Evolutionary conservation across 2,329 filamentous ascomycete species (phyloP), one percentile per base, ranked within the genome.

Genomic region (Ophiognomonia clavigignenti-juglandacearum): DNA sequence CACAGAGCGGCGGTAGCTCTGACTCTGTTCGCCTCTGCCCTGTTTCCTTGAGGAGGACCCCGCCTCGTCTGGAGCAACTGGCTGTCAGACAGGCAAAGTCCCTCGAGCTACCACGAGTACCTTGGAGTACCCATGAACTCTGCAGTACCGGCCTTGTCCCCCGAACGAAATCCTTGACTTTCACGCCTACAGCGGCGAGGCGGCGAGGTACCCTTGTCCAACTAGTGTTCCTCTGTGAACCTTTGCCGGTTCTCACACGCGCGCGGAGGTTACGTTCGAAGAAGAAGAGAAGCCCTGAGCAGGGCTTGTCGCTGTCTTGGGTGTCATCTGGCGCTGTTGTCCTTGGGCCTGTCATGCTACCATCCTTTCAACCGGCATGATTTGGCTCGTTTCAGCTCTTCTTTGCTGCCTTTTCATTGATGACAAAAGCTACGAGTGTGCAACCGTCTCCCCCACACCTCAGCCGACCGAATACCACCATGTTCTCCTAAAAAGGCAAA

Each of bases 381-480:
- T 63, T 65, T 60, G 60, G 59, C 60, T 62, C 61, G 69, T 73
- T 72, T 72, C 70, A 72, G 57, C 65, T 65, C 59, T 19, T 26
- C 6, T 37, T 27, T 39, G 23, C 34, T 45, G 41, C 39, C 45
- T 39, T 23, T 22, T 38, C 20, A n/a, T n/a, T n/a, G n/a, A n/a
- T n/a, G n/a, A n/a, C n/a, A n/a, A n/a, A n/a, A n/a, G n/a, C n/a
- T n/a, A 36, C 10, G 16, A 23, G 31, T 19, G 19, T 29, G 22
- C 19, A 19, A 22, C 11, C 13, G 34, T 31, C 24, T 29, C 27
- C 31, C 31, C 39, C 48, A 37, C 27, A 34, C 40, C 45, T 61
- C 61, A 16, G 32, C 18, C 35, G 20, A 29, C 42, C 40, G 20
- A 24, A 37, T 45, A 19, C 42, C 26, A 48, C 41, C 24, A 27